Conservation (phyloP, 1,284 basidiomycete genomes). For the Moesziomyces aphidis region DNA sequence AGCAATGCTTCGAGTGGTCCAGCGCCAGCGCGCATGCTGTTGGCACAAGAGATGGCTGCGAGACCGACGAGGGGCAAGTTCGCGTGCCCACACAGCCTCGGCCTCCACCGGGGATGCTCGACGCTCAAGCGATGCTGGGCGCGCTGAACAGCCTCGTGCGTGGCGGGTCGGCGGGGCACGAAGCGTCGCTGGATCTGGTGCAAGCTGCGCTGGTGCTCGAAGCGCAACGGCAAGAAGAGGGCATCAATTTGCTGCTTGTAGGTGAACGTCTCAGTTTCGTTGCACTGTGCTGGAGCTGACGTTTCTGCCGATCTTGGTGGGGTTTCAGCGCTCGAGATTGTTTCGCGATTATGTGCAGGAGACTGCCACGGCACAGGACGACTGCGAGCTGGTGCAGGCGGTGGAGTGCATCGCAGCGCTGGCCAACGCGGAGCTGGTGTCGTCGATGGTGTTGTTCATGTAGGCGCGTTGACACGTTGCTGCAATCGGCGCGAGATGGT, state of each 20-base stretch:
- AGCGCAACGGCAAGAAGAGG: constrained; percentile 20
- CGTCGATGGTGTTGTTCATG: constrained; percentile 32
- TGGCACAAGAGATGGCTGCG: constrained; percentile 14
- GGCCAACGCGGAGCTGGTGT: constrained; percentile 17
- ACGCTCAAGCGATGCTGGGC: constrained; percentile 52
- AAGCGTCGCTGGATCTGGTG: constrained; percentile 8
- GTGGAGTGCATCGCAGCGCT: constrained; percentile 41
- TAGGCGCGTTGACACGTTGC: constrained; percentile 3
- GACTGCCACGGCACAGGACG: background rate
- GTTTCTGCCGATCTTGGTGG: background rate
- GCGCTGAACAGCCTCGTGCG: constrained; percentile 4
- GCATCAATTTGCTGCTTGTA: constrained; percentile 35
- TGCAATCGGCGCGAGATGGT: background rate
- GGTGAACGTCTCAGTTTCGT: background rate
- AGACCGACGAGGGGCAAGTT: constrained; percentile 41
- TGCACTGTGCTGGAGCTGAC: background rate
- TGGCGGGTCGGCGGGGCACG: background rate
- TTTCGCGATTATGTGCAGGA: constrained; percentile 13
- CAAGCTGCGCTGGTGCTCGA: constrained; percentile 22
- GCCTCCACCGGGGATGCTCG: constrained; percentile 66
- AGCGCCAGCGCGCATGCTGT: background rate
- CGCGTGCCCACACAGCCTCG: constrained; percentile 41
- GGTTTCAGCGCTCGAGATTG: constrained; percentile 12
- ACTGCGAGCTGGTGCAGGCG: constrained; percentile 27
- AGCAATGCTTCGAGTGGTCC: constrained; percentile 20